Percentiles rank a stretch among this genome's conserved stretches.
phyloP scores from a whole-genome alignment of 805 yeast species.

The Saturnispora besseyi region DNA sequence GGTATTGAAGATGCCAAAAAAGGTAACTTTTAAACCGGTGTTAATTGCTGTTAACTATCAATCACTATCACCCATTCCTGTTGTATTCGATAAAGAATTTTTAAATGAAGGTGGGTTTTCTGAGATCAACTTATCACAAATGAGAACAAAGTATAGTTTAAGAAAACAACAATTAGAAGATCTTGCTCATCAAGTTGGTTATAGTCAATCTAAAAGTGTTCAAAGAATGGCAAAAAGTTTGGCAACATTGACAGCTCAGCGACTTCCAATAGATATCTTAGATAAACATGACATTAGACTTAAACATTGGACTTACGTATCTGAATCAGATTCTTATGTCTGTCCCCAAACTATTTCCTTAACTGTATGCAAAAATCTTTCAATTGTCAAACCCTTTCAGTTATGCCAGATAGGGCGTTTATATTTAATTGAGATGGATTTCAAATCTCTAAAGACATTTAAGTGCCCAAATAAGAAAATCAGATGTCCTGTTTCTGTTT shows the following conservation, averaged over 20 bases:
- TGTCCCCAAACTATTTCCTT: conserved; percentile 1
- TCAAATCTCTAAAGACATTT: not conserved
- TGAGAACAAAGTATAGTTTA: not conserved
- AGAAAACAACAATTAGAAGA: not conserved
- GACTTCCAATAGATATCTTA: conserved; percentile 1
- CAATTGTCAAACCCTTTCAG: conserved; percentile 1
- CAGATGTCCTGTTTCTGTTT: conserved; percentile 3
- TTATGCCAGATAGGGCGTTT: conserved; percentile 4
- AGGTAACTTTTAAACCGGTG: not conserved
- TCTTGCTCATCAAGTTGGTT: not conserved
- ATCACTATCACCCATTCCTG: conserved; percentile 4
- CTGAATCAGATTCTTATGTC: not conserved
- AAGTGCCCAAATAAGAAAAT: not conserved
- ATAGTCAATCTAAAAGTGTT: not conserved
- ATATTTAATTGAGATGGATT: conserved; percentile 2
- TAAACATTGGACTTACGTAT: not conserved
- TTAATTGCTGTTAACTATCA: not conserved
- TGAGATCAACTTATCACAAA: not conserved
- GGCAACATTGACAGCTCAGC: not conserved
- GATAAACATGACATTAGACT: conserved; percentile 1
- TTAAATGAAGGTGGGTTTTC: conserved; percentile 1
- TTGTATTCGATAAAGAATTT: conserved; percentile 5
- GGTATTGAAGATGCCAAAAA: not conserved
- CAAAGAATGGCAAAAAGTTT: conserved; percentile 1
- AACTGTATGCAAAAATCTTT: not conserved